Evolutionary conservation across 1,139 yeast genomes (phyloP).

Genomic region (Williopsis jadinii): DNA sequence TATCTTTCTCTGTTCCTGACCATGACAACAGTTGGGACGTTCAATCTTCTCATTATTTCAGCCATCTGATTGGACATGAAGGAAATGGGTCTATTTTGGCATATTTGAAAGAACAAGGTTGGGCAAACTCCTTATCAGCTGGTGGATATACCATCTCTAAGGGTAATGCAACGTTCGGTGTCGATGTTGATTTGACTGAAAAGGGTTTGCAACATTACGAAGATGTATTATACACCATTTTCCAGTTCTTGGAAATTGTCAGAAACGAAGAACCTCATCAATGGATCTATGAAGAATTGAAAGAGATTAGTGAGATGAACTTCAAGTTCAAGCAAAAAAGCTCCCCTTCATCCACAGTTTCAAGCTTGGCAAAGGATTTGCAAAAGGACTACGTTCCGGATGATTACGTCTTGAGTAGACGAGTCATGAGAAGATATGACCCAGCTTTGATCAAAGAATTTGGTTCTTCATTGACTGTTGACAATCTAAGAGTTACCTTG

Average conservation of each 20-base stretch:
- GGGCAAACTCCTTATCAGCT: slow-evolving; percentile 75
- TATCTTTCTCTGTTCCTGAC: slow-evolving; percentile 72
- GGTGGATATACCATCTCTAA: slow-evolving; percentile 67
- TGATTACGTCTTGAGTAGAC: slow-evolving; percentile 48
- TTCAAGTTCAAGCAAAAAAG: slow-evolving; percentile 67
- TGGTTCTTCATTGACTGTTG: slow-evolving; percentile 42
- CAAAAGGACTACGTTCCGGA: slow-evolving; percentile 55
- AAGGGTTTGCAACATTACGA: slow-evolving; percentile 62
- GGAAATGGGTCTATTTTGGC: slow-evolving; percentile 76
- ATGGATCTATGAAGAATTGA: slow-evolving; percentile 45
- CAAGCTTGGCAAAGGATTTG: slow-evolving; percentile 40
- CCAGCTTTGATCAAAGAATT: slow-evolving; percentile 47
- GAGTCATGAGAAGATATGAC: slow-evolving; percentile 55
- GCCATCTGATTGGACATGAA: slow-evolving; percentile 90
- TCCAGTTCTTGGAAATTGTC: slow-evolving; percentile 67
- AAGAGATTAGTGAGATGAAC: slow-evolving; percentile 37
- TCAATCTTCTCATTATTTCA: slow-evolving; percentile 62
- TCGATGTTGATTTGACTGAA: slow-evolving; percentile 71
- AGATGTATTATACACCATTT: slow-evolving; percentile 48
- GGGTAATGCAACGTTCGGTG: slow-evolving; percentile 59
- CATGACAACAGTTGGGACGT: slow-evolving; percentile 57
- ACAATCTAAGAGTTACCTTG: slow-evolving; percentile 56
- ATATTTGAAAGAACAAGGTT: slow-evolving; percentile 61
- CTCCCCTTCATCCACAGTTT: slow-evolving; percentile 53
- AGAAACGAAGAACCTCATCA: slow-evolving; percentile 48